phyloP scores from a whole-genome alignment of 495 filamentous ascomycete genomes.

The Aspergillus ostianus region DNA sequence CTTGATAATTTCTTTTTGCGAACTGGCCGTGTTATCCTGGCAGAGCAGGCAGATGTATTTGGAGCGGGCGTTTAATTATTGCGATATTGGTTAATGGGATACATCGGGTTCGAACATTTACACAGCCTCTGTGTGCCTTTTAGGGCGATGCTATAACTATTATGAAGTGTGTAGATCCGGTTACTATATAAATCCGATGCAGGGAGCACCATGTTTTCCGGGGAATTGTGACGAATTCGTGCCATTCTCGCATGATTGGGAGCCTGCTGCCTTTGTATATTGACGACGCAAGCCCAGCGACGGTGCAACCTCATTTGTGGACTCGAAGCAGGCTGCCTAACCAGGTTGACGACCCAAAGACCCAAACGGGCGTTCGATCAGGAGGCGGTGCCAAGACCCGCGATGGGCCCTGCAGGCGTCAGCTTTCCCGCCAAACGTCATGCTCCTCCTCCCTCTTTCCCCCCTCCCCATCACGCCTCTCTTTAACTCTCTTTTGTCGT shows the following conservation, averaged over 20 bases:
- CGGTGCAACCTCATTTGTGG: too few relatives aligned
- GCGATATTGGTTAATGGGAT: background rate
- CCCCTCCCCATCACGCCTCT: background rate
- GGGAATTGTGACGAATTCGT: too few relatives aligned
- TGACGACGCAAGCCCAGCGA: too few relatives aligned
- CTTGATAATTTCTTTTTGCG: background rate
- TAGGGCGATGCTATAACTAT: too few relatives aligned
- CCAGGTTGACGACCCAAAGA: background rate
- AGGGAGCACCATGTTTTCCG: too few relatives aligned
- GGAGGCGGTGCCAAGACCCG: background rate
- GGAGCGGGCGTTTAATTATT: background rate
- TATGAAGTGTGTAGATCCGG: too few relatives aligned
- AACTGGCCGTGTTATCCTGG: background rate
- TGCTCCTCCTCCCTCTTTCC: background rate
- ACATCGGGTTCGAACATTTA: background rate
- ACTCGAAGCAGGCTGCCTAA: too few relatives aligned
- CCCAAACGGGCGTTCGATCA: background rate
- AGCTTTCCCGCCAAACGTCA: slow-evolving; percentile 4
- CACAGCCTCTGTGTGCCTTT: too few relatives aligned
- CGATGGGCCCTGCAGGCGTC: background rate
- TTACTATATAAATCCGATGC: too few relatives aligned
- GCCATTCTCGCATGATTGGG: too few relatives aligned
- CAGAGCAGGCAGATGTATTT: too few relatives aligned
- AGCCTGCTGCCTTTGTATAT: too few relatives aligned
- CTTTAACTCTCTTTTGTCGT: background rate